Base-by-base conservation (phyloP, 176 grass and related monocot genomes). In the Tillandsia fasciculata region DNA sequence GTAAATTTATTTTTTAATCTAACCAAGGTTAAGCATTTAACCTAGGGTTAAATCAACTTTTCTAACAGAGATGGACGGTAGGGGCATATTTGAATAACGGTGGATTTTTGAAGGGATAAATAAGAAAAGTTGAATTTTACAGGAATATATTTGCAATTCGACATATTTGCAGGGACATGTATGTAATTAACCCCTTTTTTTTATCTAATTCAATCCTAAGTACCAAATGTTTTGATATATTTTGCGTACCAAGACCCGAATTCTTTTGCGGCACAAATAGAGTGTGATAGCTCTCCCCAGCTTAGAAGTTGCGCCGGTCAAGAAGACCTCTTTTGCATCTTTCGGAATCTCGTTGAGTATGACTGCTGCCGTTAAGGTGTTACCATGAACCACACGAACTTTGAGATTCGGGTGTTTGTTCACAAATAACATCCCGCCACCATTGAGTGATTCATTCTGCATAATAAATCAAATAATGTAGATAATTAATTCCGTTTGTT, bases 391-490 rank as follows among this genome's bases (percentile, higher is more conserved):
- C 0, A 97, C 77, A 28, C 93, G 79, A 10, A 92, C 86, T 23
- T 73, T 86, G 12, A 97, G 90, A 77, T 87, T 67, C 2, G 84
- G 89, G 74, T 92, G 86, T 72, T 92, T 97, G 68, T 87, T 87
- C 79, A 97, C 89, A 52, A 97, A 97, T 69, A 97, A 70, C 17
- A 81, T 92, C 17, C 89, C 93, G 2, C 89, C 89, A 2, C 93
- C 93, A 66, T 97, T 97, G 13, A 97, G 81, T 3, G 89, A 79
- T 77, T 97, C 93, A 63, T 97, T 97, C 93, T 92, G 81, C 64
- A 53, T n/a, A 52, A 64, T 11, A 6, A 26, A 26, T 59, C 20
- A n/a, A 56, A n/a, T 58, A 42, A 42, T 42, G 33, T 6, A 29
- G 28, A 20, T 20, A 20, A 2, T 3, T 29, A 29, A 2, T 29